These are phyloP conservation scores for Apocynum venetum DNA, from an alignment of 257 asterid species.

Conservation along the genomic window DNA sequence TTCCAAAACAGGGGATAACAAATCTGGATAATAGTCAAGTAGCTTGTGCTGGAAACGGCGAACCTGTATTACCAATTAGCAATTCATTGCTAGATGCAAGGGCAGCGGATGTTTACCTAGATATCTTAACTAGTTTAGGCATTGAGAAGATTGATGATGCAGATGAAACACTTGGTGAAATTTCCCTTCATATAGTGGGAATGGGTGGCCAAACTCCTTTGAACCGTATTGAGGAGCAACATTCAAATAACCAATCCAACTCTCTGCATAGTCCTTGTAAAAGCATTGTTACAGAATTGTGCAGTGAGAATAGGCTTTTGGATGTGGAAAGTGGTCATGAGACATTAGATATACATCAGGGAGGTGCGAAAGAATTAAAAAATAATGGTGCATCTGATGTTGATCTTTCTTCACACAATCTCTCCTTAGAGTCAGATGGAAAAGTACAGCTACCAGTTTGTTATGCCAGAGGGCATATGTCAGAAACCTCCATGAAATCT, in stretches of 20 bases:
- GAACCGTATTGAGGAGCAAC: not conserved
- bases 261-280: not conserved
- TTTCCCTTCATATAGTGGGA: not conserved
- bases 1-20: not conserved
- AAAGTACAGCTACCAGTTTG: conserved; percentile 1
- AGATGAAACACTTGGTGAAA: not conserved
- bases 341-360: not conserved
- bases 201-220: not conserved
- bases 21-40: not conserved
- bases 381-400: not conserved
- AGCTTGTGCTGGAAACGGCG: not conserved
- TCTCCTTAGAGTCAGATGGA: conserved; percentile 12
- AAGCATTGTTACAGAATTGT: not conserved
- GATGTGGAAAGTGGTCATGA: not conserved
- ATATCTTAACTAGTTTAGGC: conserved; percentile 6
- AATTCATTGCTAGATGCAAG: not conserved
- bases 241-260: not conserved
- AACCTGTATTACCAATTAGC: not conserved
- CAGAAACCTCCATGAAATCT: not conserved
- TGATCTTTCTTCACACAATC: conserved; percentile 6
- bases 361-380: not conserved
- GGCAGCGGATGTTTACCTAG: not conserved
- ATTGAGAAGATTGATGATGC: conserved; percentile 1
- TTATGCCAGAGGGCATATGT: not conserved
- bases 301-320: not conserved